These are phyloP conservation scores for Apophysomyces trapeziformis DNA, from an alignment of 371 early-diverging fungal genomes.

Conservation along the genomic window DNA sequence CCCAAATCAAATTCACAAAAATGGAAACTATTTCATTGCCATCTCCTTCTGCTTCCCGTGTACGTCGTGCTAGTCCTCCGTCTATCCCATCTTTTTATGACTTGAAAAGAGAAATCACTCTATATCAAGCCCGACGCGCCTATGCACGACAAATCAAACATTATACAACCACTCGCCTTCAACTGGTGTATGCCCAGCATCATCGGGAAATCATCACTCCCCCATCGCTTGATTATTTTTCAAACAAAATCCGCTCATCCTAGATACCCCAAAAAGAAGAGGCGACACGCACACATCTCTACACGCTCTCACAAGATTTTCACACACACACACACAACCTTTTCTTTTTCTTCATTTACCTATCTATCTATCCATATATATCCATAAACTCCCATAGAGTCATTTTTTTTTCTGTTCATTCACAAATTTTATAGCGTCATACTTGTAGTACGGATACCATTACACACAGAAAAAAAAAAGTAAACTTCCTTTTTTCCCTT, in stretches of 20 bases:
- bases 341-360: no score
- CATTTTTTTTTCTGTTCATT: no score
- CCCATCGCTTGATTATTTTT: not conserved
- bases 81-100: constrained; percentile 4
- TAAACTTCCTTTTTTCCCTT: not conserved
- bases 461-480: constrained; percentile 5
- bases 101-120: not conserved
- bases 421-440: not conserved
- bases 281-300: no score
- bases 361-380: no score
- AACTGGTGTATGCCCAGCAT: not conserved
- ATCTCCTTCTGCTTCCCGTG: not conserved
- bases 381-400: no score
- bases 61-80: not conserved
- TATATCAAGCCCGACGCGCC: constrained; percentile 8
- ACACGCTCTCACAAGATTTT: not conserved
- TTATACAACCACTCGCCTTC: not conserved
- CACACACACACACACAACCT: not conserved
- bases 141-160: not conserved
- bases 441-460: constrained; percentile 7
- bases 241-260: no score
- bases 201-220: not conserved
- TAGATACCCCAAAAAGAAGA: no score
- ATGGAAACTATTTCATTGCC: not conserved
- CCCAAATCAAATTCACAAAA: no score